Conservation (phyloP, 805 yeast species). For the Diddensiella transvaalensis region DNA sequence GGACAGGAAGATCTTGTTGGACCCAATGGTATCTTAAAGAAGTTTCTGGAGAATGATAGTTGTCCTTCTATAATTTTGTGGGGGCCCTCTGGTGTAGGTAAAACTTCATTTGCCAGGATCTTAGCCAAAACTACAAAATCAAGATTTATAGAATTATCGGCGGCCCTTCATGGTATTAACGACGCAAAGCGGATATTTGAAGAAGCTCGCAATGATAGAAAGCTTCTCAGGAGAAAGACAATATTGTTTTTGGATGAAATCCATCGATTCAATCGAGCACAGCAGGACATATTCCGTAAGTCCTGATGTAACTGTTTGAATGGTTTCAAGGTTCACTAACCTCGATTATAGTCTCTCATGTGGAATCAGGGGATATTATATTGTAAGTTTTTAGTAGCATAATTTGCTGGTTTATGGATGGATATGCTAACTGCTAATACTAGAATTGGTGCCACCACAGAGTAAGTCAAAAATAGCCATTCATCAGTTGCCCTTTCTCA, state of each 20-base stretch:
- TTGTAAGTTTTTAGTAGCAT: conserved; percentile 33
- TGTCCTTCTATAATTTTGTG: conserved; percentile 81
- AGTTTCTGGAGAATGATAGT: conserved; percentile 50
- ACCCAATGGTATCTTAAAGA: conserved; percentile 56
- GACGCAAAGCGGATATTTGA: conserved; percentile 66
- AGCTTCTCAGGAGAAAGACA: conserved; percentile 49
- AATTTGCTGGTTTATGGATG: not conserved
- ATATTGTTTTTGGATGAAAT: conserved; percentile 89
- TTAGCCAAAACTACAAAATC: conserved; percentile 45
- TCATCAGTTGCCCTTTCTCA: not conserved
- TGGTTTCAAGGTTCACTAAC: not conserved
- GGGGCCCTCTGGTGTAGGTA: conserved; percentile 98
- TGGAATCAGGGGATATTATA: conserved; percentile 77
- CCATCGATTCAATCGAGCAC: conserved; percentile 79
- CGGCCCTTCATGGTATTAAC: conserved; percentile 64
- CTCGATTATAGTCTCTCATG: conserved; percentile 60
- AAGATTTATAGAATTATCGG: conserved; percentile 76
- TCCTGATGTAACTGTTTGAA: not conserved
- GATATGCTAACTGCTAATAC: not conserved
- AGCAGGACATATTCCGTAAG: conserved; percentile 71
- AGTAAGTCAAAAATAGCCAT: conserved; percentile 30
- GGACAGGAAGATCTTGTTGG: conserved; percentile 85
- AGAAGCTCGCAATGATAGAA: conserved; percentile 44
- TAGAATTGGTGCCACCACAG: conserved; percentile 91
- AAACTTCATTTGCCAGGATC: conserved; percentile 80